A percentile compares a stretch with the other conserved stretches of the same genome.
Conservation (phyloP, 768 basidiomycete species). For the Rhizopogon vesiculosus region DNA sequence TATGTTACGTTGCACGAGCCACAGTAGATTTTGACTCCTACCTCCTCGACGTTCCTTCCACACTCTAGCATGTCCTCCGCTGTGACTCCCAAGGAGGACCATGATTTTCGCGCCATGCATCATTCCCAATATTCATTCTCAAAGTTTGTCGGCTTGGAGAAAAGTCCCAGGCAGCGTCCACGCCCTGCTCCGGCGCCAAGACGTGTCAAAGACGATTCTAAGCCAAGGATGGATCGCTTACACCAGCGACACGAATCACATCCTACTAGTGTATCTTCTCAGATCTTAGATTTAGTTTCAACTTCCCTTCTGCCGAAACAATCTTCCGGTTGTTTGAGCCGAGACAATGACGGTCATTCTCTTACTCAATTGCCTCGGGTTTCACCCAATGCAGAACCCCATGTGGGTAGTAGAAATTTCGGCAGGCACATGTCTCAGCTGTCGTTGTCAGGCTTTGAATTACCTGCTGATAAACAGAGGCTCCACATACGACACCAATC, state of each 20-base stretch:
- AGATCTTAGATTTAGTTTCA: not conserved
- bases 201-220: not conserved
- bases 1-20: too few species aligned
- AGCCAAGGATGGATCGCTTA: not conserved
- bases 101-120: not conserved
- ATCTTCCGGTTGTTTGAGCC: not conserved
- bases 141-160: too few species aligned
- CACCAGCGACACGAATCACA: not conserved
- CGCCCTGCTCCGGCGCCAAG: not conserved
- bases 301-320: not conserved
- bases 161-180: not conserved
- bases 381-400: not conserved
- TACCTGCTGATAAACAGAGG: not conserved
- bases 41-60: not conserved
- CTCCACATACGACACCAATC: not conserved
- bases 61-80: not conserved
- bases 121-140: not conserved
- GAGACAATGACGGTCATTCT: not conserved
- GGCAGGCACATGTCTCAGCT: not conserved
- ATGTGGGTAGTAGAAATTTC: not conserved
- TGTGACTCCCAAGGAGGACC: not conserved
- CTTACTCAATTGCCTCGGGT: not conserved
- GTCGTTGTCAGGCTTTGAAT: not conserved
- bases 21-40: not conserved
- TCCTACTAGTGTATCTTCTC: not conserved